Evolutionary conservation across 441 rosid species (phyloP).

Genomic region (Lepidium campestre): DNA sequence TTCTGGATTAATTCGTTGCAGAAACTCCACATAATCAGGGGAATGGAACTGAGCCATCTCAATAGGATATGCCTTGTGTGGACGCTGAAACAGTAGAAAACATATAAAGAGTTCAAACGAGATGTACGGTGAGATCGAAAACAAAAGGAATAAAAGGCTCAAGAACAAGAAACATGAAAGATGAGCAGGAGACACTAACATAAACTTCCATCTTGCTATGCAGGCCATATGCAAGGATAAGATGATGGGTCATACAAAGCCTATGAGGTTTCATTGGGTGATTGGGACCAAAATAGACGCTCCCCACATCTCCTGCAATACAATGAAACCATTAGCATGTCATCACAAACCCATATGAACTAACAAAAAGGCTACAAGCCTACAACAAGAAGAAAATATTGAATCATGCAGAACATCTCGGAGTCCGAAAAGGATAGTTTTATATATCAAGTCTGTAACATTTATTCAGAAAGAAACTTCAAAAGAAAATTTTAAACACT

Average conservation of each 20-base stretch:
- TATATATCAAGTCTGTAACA: neutral
- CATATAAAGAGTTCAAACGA: neutral
- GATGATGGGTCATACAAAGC: conserved; percentile 97
- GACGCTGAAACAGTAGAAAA: conserved; percentile 53
- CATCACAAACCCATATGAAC: neutral
- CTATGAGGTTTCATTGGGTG: conserved; percentile 99
- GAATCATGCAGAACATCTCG: neutral
- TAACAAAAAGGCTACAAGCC: neutral
- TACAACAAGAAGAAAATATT: neutral
- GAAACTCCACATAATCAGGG: conserved; percentile 83
- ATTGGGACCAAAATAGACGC: conserved; percentile 92
- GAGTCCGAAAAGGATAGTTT: neutral
- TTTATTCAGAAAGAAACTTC: neutral
- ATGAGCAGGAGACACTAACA: conserved; percentile 36
- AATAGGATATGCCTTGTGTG: conserved; percentile 94
- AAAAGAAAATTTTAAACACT: neutral
- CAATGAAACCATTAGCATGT: neutral
- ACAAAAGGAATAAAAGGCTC: neutral
- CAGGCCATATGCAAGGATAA: conserved; percentile 87
- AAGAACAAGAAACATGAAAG: neutral
- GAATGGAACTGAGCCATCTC: conserved; percentile 99
- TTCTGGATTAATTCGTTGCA: conserved; percentile 79
- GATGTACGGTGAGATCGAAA: neutral
- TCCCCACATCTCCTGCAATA: conserved; percentile 88
- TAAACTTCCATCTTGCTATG: conserved; percentile 95